phyloP scores from a whole-genome alignment of 129 eudicot genomes.

The Arctium minus region DNA sequence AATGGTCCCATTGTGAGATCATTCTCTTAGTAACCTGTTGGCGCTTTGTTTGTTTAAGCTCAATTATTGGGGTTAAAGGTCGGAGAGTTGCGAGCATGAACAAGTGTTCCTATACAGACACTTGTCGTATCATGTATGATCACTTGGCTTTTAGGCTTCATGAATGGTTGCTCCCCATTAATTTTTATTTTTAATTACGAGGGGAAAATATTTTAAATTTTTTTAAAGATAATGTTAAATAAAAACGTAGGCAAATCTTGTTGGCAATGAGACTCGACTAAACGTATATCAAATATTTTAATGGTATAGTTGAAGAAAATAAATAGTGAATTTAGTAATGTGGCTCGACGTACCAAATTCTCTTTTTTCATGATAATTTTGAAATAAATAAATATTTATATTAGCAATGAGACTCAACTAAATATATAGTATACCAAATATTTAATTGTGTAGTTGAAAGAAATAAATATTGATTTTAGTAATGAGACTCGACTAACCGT shows the following conservation, averaged over 20 bases:
- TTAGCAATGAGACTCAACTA: background rate
- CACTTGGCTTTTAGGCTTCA: constrained; percentile 31
- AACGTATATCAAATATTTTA: too few relatives aligned
- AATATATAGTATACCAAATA: background rate
- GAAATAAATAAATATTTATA: background rate
- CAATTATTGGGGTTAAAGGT: constrained; percentile 29
- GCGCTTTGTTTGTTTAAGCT: constrained; percentile 22
- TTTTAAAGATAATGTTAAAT: background rate
- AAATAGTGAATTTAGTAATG: too few relatives aligned
- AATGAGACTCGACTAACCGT: background rate
- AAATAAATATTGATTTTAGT: background rate
- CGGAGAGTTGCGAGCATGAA: constrained; percentile 35
- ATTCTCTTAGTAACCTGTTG: background rate
- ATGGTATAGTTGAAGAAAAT: background rate
- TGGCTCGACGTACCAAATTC: background rate
- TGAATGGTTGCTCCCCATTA: constrained; percentile 15
- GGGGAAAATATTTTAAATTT: background rate
- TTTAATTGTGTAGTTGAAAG: background rate
- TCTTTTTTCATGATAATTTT: too few relatives aligned
- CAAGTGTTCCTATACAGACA: constrained; percentile 19
- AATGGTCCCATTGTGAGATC: constrained; percentile 11
- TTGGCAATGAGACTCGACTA: background rate
- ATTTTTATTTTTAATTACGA: background rate
- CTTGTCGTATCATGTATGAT: constrained; percentile 24
- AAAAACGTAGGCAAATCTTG: background rate